Percentiles rank a stretch among this genome's conserved stretches.
phyloP scores from a whole-genome alignment of 768 basidiomycete species.

The Amanita jacksonii region DNA sequence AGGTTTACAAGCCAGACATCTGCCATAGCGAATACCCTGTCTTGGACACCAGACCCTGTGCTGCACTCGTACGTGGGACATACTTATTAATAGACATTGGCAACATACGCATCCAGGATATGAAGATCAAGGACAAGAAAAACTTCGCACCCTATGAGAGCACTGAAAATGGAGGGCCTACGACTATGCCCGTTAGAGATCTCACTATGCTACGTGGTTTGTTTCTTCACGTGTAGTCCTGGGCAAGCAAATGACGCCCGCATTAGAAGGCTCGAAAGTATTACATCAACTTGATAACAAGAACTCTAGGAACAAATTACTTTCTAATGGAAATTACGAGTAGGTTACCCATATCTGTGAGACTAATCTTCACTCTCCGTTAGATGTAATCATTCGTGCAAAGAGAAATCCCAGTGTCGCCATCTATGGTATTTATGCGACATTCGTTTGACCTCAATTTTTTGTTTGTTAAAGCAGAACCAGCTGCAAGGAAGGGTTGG shows the following conservation, averaged over 20 bases:
- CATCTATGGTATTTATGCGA: conserved; percentile 53
- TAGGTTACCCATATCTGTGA: conserved; percentile 20
- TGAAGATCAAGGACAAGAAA: conserved; percentile 40
- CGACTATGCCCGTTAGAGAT: conserved; percentile 25
- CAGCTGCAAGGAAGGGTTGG: conserved; percentile 68
- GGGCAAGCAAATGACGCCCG: neutral
- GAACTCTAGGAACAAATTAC: conserved; percentile 17
- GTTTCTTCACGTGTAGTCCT: conserved; percentile 1
- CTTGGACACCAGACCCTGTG: conserved; percentile 62
- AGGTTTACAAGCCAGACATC: conserved; percentile 50
- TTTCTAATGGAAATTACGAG: conserved; percentile 60
- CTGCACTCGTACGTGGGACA: conserved; percentile 10
- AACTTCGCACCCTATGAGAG: too few species aligned
- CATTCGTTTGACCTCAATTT: conserved; percentile 1
- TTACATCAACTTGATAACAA: conserved; percentile 4
- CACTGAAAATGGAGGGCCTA: too few species aligned
- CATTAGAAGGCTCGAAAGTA: conserved; percentile 4
- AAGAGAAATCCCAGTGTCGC: conserved; percentile 64
- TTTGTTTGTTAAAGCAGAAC: conserved; percentile 8
- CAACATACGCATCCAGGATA: conserved; percentile 34
- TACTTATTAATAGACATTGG: neutral
- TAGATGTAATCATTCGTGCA: conserved; percentile 77
- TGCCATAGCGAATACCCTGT: conserved; percentile 50
- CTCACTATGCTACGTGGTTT: conserved; percentile 22
- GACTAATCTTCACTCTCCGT: conserved; percentile 5